Conservation (phyloP, 495 filamentous ascomycete genomes). For the Aspergillus cavernicola region DNA sequence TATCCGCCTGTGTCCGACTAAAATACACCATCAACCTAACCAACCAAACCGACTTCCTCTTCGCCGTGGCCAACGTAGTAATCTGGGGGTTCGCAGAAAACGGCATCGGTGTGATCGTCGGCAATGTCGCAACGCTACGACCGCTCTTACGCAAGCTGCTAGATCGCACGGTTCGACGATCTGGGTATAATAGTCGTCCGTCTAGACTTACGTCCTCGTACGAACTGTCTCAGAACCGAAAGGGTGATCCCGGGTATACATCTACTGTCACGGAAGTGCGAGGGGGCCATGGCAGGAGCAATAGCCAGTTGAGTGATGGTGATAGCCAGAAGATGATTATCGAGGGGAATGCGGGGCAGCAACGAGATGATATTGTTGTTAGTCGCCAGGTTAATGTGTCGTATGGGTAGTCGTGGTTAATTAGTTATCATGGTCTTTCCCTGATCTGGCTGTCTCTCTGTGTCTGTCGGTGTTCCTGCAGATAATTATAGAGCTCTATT, state of each 20-base stretch:
- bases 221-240: not conserved
- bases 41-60: slow-evolving; percentile 20
- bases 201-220: not conserved
- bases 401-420: not conserved
- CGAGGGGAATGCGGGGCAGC: not conserved
- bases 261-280: not conserved
- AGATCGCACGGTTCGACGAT: slow-evolving; percentile 10
- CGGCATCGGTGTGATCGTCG: slow-evolving; percentile 27
- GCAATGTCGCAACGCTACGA: slow-evolving; percentile 26
- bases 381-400: slow-evolving; percentile 2
- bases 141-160: slow-evolving; percentile 22
- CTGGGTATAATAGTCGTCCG: not conserved
- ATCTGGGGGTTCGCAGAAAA: slow-evolving; percentile 31
- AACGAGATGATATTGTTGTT: slow-evolving; percentile 1
- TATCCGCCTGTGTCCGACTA: slow-evolving; percentile 24
- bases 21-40: slow-evolving; percentile 25
- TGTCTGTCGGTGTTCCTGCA: too few relatives aligned
- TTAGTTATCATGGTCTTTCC: too few relatives aligned
- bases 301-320: not conserved
- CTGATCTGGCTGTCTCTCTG: too few relatives aligned
- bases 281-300: not conserved
- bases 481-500: too few relatives aligned
- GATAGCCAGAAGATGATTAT: slow-evolving; percentile 7
- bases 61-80: slow-evolving; percentile 18
- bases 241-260: not conserved